A percentile compares a stretch with the other conserved stretches of the same genome.
Evolutionary conservation across 2,329 filamentous ascomycete genomes (phyloP).

Genomic region (Arthrobotrys sphaeroides): DNA sequence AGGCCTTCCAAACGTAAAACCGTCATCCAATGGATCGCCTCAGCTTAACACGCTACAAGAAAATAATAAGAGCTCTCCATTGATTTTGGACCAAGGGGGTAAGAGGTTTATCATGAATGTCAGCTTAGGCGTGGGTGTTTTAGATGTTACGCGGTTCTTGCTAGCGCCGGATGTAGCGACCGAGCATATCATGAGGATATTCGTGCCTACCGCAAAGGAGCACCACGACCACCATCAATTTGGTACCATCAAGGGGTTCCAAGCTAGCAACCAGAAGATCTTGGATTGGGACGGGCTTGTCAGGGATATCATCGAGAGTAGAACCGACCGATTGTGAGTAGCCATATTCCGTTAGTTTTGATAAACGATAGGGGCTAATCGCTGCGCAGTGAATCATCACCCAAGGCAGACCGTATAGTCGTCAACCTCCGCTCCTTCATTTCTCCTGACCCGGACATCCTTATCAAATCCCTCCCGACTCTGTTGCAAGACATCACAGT

Average conservation of each 20-base stretch:
- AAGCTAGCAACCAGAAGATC: slow-evolving; percentile 48
- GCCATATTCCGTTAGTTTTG: background rate
- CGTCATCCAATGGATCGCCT: slow-evolving; percentile 36
- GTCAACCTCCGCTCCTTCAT: slow-evolving; percentile 81
- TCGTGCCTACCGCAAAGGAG: slow-evolving; percentile 56
- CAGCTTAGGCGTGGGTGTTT: slow-evolving; percentile 58
- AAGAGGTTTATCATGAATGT: slow-evolving; percentile 47
- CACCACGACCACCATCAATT: slow-evolving; percentile 46
- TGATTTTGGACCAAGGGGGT: slow-evolving; percentile 36
- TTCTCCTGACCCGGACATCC: slow-evolving; percentile 76
- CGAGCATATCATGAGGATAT: slow-evolving; percentile 58
- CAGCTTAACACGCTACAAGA: slow-evolving; percentile 43
- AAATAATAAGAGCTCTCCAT: slow-evolving; percentile 39
- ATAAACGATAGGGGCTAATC: background rate
- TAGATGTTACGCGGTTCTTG: slow-evolving; percentile 58
- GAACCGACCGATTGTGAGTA: slow-evolving; percentile 57
- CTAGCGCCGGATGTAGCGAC: slow-evolving; percentile 56
- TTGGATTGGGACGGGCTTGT: slow-evolving; percentile 58
- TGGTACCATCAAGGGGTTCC: slow-evolving; percentile 49
- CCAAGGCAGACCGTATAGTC: slow-evolving; percentile 78
- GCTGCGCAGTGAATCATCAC: slow-evolving; percentile 68
- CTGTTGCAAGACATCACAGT: slow-evolving; percentile 81
- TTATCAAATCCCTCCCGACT: slow-evolving; percentile 88
- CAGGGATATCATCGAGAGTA: slow-evolving; percentile 58
- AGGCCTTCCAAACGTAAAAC: background rate